Conservation (phyloP, 148 eudicot genomes). For the Vaccinium corymbosum region DNA sequence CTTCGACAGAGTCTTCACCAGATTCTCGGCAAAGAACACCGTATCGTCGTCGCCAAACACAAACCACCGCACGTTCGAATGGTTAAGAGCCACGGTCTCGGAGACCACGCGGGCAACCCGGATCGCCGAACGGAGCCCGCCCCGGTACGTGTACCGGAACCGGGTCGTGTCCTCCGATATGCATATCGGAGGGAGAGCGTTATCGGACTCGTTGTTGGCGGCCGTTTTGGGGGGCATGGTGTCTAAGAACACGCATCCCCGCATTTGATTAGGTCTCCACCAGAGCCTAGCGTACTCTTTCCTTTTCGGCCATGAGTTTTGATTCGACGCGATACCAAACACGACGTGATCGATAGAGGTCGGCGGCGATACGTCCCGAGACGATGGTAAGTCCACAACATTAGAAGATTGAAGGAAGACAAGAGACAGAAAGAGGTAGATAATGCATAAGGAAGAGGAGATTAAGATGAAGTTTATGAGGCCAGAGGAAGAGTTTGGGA, state of each 20-base stretch:
- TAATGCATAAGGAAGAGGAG: conserved; percentile 24
- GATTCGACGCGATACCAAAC: conserved; percentile 57
- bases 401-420: conserved; percentile 33
- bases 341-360: conserved; percentile 46
- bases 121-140: conserved; percentile 51
- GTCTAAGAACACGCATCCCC: conserved; percentile 68
- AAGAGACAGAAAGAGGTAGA: conserved; percentile 30
- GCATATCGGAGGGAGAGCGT: conserved; percentile 44
- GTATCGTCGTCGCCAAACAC: conserved; percentile 88
- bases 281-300: conserved; percentile 48
- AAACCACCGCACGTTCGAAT: conserved; percentile 60
- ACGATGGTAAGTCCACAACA: conserved; percentile 8
- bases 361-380: conserved; percentile 16
- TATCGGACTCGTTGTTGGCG: background rate
- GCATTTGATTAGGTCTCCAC: conserved; percentile 63
- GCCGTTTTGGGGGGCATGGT: background rate
- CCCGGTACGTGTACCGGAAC: conserved; percentile 47
- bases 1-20: conserved; percentile 56
- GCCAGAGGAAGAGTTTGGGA: conserved; percentile 10
- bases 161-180: conserved; percentile 46
- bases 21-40: conserved; percentile 60
- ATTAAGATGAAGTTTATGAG: conserved; percentile 23
- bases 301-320: conserved; percentile 41
- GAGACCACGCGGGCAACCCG: conserved; percentile 60
- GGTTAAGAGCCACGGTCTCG: conserved; percentile 57